Conservation (phyloP, 495 filamentous ascomycete species). For the Penicillium roqueforti region DNA sequence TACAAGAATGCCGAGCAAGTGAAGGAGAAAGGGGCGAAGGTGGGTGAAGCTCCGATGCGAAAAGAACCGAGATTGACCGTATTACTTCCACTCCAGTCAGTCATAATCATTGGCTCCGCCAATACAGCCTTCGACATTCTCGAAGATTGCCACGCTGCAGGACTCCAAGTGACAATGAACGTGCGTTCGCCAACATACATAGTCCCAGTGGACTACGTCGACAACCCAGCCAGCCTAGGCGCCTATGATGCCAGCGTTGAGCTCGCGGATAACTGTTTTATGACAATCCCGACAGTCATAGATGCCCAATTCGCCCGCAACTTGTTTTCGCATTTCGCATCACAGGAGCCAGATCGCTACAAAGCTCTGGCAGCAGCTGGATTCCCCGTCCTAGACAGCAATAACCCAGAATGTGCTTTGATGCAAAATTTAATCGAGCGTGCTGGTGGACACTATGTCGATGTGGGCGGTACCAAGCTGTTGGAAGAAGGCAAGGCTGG, state of each 20-base stretch:
- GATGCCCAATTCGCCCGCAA: conserved; percentile 16
- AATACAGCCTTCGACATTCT: conserved; percentile 48
- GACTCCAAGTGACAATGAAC: conserved; percentile 38
- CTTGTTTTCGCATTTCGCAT: conserved; percentile 9
- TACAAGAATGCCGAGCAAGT: conserved; percentile 24
- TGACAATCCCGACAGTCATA: conserved; percentile 11
- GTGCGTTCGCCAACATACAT: conserved; percentile 35
- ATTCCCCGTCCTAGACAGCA: conserved; percentile 22
- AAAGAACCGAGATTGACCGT: not conserved
- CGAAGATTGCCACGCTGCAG: conserved; percentile 38
- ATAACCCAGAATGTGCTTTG: conserved; percentile 9
- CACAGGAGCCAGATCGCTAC: conserved; percentile 19
- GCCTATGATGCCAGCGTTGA: conserved; percentile 22
- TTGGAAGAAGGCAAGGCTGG: conserved; percentile 16
- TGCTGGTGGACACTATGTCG: conserved; percentile 40
- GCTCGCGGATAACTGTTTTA: conserved; percentile 14
- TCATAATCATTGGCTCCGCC: conserved; percentile 40
- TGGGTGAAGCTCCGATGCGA: not conserved
- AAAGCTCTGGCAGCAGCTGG: conserved; percentile 12
- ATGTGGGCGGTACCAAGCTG: conserved; percentile 33
- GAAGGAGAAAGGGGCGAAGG: conserved; percentile 15
- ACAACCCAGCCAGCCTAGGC: conserved; percentile 15
- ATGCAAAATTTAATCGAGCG: conserved; percentile 23
- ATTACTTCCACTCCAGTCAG: conserved; percentile 21
- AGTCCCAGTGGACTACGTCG: conserved; percentile 23